Evolutionary conservation across 805 yeast species (phyloP).

Genomic region (Pichia sporocuriosa): DNA sequence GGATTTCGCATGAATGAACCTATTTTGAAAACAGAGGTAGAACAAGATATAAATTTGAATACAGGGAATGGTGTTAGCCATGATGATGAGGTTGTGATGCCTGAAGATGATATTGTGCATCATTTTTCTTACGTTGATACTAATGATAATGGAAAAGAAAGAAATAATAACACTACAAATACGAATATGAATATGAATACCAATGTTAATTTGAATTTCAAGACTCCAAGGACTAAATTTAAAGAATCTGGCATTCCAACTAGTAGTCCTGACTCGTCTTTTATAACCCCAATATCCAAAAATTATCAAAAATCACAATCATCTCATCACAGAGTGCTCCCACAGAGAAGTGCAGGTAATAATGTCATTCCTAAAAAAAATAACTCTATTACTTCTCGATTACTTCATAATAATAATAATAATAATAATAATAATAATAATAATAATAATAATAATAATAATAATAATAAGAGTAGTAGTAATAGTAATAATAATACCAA

Average conservation of each 20-base stretch:
- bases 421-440: neutral
- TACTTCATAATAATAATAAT: slow-evolving; percentile 10
- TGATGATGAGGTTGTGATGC: too few species aligned
- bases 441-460: neutral
- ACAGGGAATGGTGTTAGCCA: too few species aligned
- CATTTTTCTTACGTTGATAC: too few species aligned
- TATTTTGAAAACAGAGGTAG: slow-evolving; percentile 4
- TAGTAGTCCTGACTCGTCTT: slow-evolving; percentile 21
- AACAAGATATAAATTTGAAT: slow-evolving; percentile 7
- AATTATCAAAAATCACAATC: slow-evolving; percentile 21
- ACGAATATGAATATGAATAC: too few species aligned
- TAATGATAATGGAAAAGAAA: neutral
- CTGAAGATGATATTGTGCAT: too few species aligned
- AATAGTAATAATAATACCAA: neutral
- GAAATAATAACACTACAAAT: too few species aligned
- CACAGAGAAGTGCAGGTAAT: slow-evolving; percentile 10
- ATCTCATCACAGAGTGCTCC: too few species aligned
- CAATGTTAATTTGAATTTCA: slow-evolving; percentile 10
- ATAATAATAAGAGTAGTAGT: too few species aligned
- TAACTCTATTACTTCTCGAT: slow-evolving; percentile 26
- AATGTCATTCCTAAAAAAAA: slow-evolving; percentile 25
- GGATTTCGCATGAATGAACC: too few species aligned
- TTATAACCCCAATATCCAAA: slow-evolving; percentile 20
- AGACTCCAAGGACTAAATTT: slow-evolving; percentile 16
- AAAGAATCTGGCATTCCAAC: slow-evolving; percentile 11